Percentiles rank a stretch among this genome's conserved stretches.
These are phyloP conservation scores for Capillidium rhysosporum DNA, from an alignment of 371 early-diverging fungal genomes.

Conservation along the genomic window DNA sequence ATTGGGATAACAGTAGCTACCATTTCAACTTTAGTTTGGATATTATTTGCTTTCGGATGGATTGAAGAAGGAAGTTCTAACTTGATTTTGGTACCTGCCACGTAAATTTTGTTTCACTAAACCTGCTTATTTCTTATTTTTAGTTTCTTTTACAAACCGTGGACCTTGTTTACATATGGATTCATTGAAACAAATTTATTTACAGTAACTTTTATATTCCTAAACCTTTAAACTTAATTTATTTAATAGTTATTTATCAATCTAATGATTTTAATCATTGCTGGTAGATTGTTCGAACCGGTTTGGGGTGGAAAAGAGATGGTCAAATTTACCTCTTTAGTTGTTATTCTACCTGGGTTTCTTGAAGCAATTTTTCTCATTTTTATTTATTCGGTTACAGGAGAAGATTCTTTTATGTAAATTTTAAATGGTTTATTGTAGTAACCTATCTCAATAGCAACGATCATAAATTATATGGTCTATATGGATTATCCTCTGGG, in stretches of 20 bases:
- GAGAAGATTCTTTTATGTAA: conserved; percentile 1
- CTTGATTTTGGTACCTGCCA: neutral
- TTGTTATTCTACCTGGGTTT: conserved; percentile 29
- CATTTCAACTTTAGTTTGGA: neutral
- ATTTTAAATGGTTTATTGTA: neutral
- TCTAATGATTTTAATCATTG: conserved; percentile 16
- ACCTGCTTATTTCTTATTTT: neutral
- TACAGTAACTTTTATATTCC: neutral
- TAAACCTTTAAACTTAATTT: neutral
- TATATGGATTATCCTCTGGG: conserved; percentile 3
- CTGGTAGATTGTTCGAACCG: conserved; percentile 55
- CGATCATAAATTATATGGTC: neutral
- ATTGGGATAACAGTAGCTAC: neutral
- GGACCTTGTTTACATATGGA: conserved; percentile 3
- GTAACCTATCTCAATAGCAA: neutral
- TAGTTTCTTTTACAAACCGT: conserved; percentile 4
- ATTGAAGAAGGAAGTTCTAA: neutral
- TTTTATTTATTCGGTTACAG: neutral
- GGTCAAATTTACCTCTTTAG: conserved; percentile 33
- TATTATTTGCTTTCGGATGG: neutral
- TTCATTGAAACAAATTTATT: neutral
- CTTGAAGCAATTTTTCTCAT: conserved; percentile 26
- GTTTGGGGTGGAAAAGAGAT: conserved; percentile 53
- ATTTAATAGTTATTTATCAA: conserved; percentile 11
- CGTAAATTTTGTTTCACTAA: neutral